Conservation (phyloP, 2,329 filamentous ascomycete genomes). For the Blastomyces percursus region DNA sequence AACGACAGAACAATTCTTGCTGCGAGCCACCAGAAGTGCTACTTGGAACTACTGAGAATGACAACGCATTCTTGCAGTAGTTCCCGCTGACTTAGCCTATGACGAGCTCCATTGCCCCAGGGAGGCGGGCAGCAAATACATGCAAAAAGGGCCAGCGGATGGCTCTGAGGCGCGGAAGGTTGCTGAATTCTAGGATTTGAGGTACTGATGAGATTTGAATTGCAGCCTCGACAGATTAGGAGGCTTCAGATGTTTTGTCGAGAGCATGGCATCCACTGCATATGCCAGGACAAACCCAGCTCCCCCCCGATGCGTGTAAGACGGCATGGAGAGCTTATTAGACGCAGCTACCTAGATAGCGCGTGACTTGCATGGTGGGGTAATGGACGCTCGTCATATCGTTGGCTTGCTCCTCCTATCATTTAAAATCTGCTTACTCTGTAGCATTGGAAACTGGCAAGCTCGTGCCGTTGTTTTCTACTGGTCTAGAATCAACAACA, state of each 20-base stretch:
- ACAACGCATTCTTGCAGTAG: constrained; percentile 6
- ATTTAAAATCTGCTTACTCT: not conserved
- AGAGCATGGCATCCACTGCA: not conserved
- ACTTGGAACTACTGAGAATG: not conserved
- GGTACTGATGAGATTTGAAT: not conserved
- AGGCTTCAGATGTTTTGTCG: not conserved
- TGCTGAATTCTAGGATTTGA: not conserved
- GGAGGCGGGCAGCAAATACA: too few relatives aligned
- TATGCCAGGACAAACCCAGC: not conserved
- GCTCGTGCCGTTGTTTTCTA: not conserved
- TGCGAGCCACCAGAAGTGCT: too few relatives aligned
- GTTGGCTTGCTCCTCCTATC: constrained; percentile 10
- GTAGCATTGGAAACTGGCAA: not conserved
- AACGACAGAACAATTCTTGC: not conserved
- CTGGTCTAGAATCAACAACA: too few relatives aligned
- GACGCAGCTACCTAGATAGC: not conserved
- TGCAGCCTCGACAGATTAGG: not conserved
- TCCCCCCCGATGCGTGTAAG: not conserved
- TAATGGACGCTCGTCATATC: not conserved
- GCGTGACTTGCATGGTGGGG: constrained; percentile 6
- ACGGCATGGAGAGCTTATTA: not conserved
- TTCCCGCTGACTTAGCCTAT: not conserved
- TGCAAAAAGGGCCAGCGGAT: too few relatives aligned
- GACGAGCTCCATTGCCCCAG: not conserved
- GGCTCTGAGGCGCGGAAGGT: too few relatives aligned